Conservation (phyloP, 495 filamentous ascomycete genomes). For the Penicillium fimorum region DNA sequence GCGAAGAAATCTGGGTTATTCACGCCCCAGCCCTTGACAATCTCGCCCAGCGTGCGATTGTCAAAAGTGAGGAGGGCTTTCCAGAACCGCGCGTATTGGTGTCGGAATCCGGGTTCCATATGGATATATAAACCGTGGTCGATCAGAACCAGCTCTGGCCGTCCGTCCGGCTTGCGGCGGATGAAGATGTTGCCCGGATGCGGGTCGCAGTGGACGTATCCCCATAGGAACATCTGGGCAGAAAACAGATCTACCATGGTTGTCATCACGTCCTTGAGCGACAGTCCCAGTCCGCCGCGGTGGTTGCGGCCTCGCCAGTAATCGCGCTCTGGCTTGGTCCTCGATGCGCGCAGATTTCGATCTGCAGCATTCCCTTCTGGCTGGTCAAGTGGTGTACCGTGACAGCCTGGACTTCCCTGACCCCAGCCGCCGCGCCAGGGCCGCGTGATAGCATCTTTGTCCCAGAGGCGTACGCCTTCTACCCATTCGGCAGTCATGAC, state of each 20-base stretch:
- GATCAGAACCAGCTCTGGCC: constrained; percentile 88
- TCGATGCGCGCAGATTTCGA: constrained; percentile 43
- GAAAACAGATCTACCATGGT: constrained; percentile 95
- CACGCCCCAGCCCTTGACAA: constrained; percentile 80
- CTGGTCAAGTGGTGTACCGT: constrained; percentile 62
- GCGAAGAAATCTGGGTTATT: constrained; percentile 88
- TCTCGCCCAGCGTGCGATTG: constrained; percentile 69
- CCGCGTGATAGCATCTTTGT: constrained; percentile 71
- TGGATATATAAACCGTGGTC: constrained; percentile 95
- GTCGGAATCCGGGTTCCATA: constrained; percentile 79
- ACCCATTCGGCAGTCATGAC: constrained; percentile 98
- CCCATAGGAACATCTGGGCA: constrained; percentile 96
- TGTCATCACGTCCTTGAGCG: constrained; percentile 82
- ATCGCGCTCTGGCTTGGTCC: constrained; percentile 75
- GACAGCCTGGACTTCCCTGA: constrained; percentile 72
- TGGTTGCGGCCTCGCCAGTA: constrained; percentile 70
- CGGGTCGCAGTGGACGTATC: constrained; percentile 89
- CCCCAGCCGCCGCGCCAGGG: constrained; percentile 76
- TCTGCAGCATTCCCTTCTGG: constrained; percentile 25
- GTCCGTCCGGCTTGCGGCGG: constrained; percentile 74
- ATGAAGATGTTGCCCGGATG: constrained; percentile 98
- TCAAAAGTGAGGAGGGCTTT: constrained; percentile 91
- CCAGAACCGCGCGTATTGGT: constrained; percentile 92
- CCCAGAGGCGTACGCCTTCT: constrained; percentile 88
- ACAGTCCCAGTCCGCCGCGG: constrained; percentile 77